Conservation (phyloP, 495 filamentous ascomycete genomes). For the Aspergillus wentii region DNA sequence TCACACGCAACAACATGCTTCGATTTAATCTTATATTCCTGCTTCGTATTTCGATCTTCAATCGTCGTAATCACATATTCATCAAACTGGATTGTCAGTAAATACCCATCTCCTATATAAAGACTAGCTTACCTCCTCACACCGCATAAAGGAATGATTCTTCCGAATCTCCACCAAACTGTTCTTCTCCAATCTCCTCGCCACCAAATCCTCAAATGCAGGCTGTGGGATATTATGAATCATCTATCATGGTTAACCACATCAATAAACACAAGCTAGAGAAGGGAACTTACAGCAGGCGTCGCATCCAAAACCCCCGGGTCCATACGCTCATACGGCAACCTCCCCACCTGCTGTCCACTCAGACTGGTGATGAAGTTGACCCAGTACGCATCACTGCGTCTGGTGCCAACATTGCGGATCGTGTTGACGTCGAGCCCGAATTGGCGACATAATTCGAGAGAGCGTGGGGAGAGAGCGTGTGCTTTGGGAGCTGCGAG, state of each 20-base stretch:
- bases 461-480: conserved; percentile 21
- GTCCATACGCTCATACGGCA: conserved; percentile 30
- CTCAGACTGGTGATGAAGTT: conserved; percentile 24
- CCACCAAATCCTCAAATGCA: conserved; percentile 16
- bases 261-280: background rate
- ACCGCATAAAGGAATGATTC: conserved; percentile 16
- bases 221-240: conserved; percentile 30
- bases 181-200: conserved; percentile 2
- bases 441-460: conserved; percentile 25
- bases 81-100: conserved; percentile 5
- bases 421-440: conserved; percentile 21
- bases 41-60: conserved; percentile 11
- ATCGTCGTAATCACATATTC: conserved; percentile 14
- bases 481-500: conserved; percentile 26
- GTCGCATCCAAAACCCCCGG: conserved; percentile 19
- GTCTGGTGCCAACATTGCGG: conserved; percentile 16
- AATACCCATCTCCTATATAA: background rate
- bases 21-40: conserved; percentile 13
- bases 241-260: conserved; percentile 13
- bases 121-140: conserved; percentile 12
- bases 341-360: conserved; percentile 18
- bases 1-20: conserved; percentile 32
- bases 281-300: conserved; percentile 11
- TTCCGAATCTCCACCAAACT: conserved; percentile 14
- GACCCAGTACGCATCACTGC: conserved; percentile 21